These are phyloP conservation scores for Candida maesae DNA, from an alignment of 805 yeast genomes.

Conservation along the genomic window DNA sequence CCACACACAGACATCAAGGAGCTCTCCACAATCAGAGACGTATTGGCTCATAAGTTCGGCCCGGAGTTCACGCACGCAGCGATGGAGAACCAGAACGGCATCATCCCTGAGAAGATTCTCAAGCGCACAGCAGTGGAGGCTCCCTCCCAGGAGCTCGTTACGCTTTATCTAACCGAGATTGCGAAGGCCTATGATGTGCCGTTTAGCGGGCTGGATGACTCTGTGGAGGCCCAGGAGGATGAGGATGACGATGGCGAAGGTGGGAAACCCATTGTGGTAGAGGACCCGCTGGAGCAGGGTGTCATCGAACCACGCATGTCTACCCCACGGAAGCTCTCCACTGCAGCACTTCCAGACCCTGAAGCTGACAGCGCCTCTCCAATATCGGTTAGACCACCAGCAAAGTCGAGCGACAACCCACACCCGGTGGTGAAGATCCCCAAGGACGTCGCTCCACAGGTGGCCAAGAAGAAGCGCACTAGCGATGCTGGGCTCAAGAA, in stretches of 20 bases:
- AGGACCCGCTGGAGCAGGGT: constrained; percentile 30
- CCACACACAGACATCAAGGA: constrained; percentile 77
- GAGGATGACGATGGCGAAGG: constrained; percentile 31
- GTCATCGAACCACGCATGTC: constrained; percentile 16
- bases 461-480: constrained; percentile 26
- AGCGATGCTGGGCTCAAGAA: constrained; percentile 23
- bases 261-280: constrained; percentile 34
- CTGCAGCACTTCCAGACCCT: constrained; percentile 18
- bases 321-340: constrained; percentile 24
- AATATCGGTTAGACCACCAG: constrained; percentile 40
- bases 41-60: constrained; percentile 62
- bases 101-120: constrained; percentile 66
- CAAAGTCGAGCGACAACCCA: constrained; percentile 37
- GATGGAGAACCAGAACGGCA: constrained; percentile 42
- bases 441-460: constrained; percentile 36
- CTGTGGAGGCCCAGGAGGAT: constrained; percentile 16
- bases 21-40: constrained; percentile 53
- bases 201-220: constrained; percentile 49
- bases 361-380: constrained; percentile 30
- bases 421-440: constrained; percentile 38
- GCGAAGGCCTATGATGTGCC: constrained; percentile 77
- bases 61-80: constrained; percentile 53
- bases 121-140: constrained; percentile 62
- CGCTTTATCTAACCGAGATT: constrained; percentile 70
- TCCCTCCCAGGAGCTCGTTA: constrained; percentile 62